These are phyloP conservation scores for Digitaria exilis DNA, from an alignment of 202 grass and related monocot species.

Conservation along the genomic window DNA sequence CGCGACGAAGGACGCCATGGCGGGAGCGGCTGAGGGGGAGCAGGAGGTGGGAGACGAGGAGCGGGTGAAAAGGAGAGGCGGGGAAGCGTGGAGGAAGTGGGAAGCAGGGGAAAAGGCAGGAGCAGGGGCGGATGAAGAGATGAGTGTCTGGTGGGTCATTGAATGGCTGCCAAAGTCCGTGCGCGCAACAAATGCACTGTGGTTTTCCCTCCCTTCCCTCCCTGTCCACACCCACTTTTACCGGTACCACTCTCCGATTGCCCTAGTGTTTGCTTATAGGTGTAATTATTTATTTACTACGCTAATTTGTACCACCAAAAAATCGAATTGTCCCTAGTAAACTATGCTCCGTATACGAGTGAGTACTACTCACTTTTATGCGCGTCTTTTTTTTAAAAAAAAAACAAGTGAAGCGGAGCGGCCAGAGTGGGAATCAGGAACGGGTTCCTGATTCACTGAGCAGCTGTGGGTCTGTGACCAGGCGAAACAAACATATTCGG, in stretches of 20 bases:
- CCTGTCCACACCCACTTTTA: neutral
- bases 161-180: constrained; percentile 95
- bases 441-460: neutral
- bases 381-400: neutral
- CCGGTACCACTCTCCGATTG: neutral
- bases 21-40: neutral
- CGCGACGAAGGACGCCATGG: constrained; percentile 54
- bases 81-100: constrained; percentile 38
- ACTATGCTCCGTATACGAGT: neutral
- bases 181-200: constrained; percentile 85
- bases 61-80: constrained; percentile 17
- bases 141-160: constrained; percentile 82
- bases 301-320: neutral
- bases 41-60: neutral
- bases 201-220: neutral
- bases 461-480: neutral
- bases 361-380: neutral
- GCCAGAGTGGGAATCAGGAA: neutral
- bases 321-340: neutral
- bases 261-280: neutral
- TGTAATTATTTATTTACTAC: neutral
- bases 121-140: constrained; percentile 48
- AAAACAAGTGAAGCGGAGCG: neutral
- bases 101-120: constrained; percentile 56
- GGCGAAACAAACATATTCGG: constrained; percentile 7